These are phyloP conservation scores for Aspergillus alliaceus DNA, from an alignment of 2,329 filamentous ascomycete species.

Conservation along the genomic window DNA sequence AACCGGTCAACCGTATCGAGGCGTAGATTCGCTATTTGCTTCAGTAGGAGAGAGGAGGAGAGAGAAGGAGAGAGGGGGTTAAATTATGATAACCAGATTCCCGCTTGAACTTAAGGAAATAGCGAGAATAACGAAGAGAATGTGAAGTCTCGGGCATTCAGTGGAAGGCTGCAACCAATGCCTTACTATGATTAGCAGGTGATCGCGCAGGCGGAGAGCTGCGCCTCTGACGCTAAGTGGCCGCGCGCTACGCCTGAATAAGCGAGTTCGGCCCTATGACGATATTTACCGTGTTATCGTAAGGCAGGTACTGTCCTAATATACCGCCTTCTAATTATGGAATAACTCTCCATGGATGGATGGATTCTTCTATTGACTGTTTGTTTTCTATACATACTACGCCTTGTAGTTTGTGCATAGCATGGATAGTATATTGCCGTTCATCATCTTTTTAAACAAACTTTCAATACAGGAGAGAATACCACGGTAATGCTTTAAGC, in stretches of 20 bases:
- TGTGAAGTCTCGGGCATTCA: background rate
- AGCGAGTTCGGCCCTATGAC: conserved; percentile 13
- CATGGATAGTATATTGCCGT: too few relatives aligned
- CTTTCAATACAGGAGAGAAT: too few relatives aligned
- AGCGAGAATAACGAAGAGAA: background rate
- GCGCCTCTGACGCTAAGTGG: conserved; percentile 14
- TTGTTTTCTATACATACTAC: too few relatives aligned
- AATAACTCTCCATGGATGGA: too few relatives aligned
- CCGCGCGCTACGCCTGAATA: conserved; percentile 13
- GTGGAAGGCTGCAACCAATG: conserved; percentile 19
- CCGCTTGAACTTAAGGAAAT: background rate
- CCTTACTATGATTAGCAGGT: conserved; percentile 18
- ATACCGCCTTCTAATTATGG: too few relatives aligned
- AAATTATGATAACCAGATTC: background rate
- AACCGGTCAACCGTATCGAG: background rate
- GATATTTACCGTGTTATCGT: background rate
- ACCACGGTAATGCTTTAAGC: too few relatives aligned
- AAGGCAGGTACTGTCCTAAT: background rate
- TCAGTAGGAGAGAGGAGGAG: too few relatives aligned
- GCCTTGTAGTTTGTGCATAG: too few relatives aligned
- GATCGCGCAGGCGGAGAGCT: conserved; percentile 18
- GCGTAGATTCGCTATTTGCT: background rate
- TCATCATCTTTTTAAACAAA: too few relatives aligned
- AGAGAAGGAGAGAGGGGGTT: too few relatives aligned
- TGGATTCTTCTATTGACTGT: too few relatives aligned